Conservation (phyloP, 257 asterid genomes). For the Thymus mandschuricus region DNA sequence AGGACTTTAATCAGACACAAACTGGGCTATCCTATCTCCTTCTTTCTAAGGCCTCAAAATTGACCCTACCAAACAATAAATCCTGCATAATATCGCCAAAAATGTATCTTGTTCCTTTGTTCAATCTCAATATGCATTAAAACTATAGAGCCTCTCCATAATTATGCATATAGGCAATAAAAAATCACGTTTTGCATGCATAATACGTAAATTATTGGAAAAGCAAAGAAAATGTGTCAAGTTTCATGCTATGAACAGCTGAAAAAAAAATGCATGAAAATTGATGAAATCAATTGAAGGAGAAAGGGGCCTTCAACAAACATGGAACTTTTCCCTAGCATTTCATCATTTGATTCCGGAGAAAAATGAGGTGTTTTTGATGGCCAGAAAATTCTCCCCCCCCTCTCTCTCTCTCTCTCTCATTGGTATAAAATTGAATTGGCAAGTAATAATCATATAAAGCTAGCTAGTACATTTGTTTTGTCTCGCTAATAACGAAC, state of each 20-base stretch:
- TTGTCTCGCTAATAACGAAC: no score
- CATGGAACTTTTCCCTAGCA: conserved; percentile 31
- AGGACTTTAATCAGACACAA: conserved; percentile 12
- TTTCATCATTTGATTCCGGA: conserved; percentile 48
- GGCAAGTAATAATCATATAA: no score
- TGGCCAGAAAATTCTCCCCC: conserved; percentile 35
- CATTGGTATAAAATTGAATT: background rate
- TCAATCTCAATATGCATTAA: conserved; percentile 9
- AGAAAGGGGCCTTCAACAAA: conserved; percentile 12
- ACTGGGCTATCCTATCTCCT: background rate
- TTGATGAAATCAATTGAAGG: conserved; percentile 22
- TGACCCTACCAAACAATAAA: background rate
- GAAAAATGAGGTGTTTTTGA: conserved; percentile 53
- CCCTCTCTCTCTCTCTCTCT: background rate
- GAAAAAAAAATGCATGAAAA: conserved; percentile 7
- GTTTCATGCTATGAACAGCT: background rate
- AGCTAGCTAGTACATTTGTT: no score
- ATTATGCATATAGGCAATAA: background rate
- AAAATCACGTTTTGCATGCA: background rate
- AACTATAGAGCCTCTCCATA: background rate
- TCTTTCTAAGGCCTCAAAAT: background rate
- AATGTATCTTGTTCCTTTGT: conserved; percentile 17
- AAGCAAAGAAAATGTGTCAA: background rate
- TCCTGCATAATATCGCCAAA: background rate
- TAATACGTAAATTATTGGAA: background rate